Base-by-base conservation (phyloP, 768 basidiomycete genomes). In the Mycena epipterygia region DNA sequence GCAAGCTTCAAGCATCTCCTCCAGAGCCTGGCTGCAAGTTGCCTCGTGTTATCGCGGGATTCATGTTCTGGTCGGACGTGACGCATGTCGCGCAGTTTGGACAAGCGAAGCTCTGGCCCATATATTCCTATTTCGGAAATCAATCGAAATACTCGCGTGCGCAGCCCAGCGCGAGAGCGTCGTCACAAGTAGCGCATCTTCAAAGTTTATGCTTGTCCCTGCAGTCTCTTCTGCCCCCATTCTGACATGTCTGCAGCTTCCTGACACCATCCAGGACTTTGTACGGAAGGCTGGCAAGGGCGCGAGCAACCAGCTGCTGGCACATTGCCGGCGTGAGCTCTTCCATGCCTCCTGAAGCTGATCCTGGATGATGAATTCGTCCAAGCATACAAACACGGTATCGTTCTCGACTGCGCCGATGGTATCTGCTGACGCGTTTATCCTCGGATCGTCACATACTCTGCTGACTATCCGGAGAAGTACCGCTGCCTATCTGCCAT, bases 391-490 rank as follows among this genome's bases (percentile, higher is more conserved):
- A 33, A 57, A 19, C 67, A 76, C 42, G 77, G 77, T 1, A 63
- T 78, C 37, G 72, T 78, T 11, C 35, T 77, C 1, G 33, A 61
- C 4, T 78, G 77, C 48, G 35, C 30, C 0, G 77, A 78, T 64
- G 74, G 75, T 16, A 58, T 78, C 2, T 11, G 41, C 41, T 60
- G 75, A 13, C 73, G 77, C 21, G 48, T 78, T 3, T 78, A 65
- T 65, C 75, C 75, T 1, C 59, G 77, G 1, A 65, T 78, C 11
- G 74, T 78, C 61, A 75, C 75, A 8, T 78, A n/a, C n/a, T 71
- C 75, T 27, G 77, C 77, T 1, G 77, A 78, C 53, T 78, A 78
- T 67, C 77, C 77, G 1, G 77, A 78, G 63, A 77, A 76, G 77
- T 78, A 52, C 16, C 11, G 7, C 29, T 44, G 52, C 21, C 17